Base-by-base conservation (phyloP, 176 grass and related monocot genomes). In the Carex kokanica region DNA sequence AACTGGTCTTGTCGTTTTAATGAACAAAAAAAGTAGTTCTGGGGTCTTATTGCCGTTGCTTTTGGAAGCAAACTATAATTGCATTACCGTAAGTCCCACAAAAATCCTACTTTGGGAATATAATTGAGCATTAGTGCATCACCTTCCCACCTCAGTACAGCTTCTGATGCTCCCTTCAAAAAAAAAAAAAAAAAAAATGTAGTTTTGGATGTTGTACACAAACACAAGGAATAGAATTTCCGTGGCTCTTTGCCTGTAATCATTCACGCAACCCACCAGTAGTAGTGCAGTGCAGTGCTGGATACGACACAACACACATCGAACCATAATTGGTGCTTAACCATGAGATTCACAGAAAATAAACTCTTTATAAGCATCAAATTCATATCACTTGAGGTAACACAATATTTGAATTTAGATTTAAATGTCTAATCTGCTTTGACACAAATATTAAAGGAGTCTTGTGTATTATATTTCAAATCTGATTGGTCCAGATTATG, bases 61-160 rank as follows among this genome's bases (percentile, higher is more conserved):
- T 74, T 74, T 49, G 25, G 10, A n/a, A 74, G 70, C 70, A 20
- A 74, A 52, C 21, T 51, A 52, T 52, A 74, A 74, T 74, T 27
- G 43, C 70, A 74, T 51, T 74, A 74, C 12, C 40, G 3, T 24
- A 74, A 74, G 5, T 52, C 8, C 70, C 20, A 24, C 70, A 14
- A 52, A 74, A 74, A 74, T 11, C 20, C 40, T 74, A 52, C 43
- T 74, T 74, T 74, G 2, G 43, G 8, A 74, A 51, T 51, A 74
- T 74, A 74, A 74, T 74, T 25, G 20, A 52, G 43, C 45, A 52
- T 74, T 38, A 38, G 36, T 38, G 4, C 36, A 38, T 38, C 0
- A 38, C 36, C 36, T 38, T 5, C 70, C 43, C n/a, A 23, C 49
- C 43, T 51, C 70, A 72, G 18, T 47, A 38, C 36, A 38, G 36